These are phyloP conservation scores for Amauroascus verrucosus DNA, from an alignment of 2,329 filamentous ascomycete genomes.

Conservation along the genomic window DNA sequence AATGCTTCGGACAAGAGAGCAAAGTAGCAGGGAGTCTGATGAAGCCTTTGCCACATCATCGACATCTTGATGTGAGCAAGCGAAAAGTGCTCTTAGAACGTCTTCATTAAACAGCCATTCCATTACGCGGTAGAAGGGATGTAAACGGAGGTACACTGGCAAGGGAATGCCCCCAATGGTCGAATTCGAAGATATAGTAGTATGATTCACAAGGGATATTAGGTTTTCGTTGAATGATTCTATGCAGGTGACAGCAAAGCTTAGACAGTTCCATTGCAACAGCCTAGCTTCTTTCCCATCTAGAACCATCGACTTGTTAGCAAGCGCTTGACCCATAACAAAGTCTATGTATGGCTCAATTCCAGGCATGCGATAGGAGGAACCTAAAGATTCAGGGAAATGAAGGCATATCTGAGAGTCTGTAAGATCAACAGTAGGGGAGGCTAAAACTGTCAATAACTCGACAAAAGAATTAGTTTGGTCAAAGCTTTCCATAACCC, in stretches of 20 bases:
- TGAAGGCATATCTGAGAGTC: constrained; percentile 64
- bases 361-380: constrained; percentile 66
- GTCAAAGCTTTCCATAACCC: constrained; percentile 69
- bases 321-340: constrained; percentile 68
- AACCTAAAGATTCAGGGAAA: constrained; percentile 77
- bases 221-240: constrained; percentile 89
- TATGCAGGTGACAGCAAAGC: constrained; percentile 71
- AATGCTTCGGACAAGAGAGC: constrained; percentile 68
- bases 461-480: constrained; percentile 76
- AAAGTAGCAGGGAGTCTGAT: constrained; percentile 69
- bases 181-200: constrained; percentile 62
- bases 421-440: constrained; percentile 40
- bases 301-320: constrained; percentile 54
- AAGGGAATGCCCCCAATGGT: constrained; percentile 52
- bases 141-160: constrained; percentile 68
- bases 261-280: constrained; percentile 68
- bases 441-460: constrained; percentile 61
- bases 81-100: constrained; percentile 69
- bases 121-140: constrained; percentile 91
- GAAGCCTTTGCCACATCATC: constrained; percentile 60
- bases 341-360: constrained; percentile 93
- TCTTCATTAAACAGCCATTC: constrained; percentile 97
- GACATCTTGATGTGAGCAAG: constrained; percentile 65
- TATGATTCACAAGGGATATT: constrained; percentile 71
- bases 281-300: constrained; percentile 61